Evolutionary conservation across 2,329 filamentous ascomycete genomes (phyloP).

Genomic region (Aspergillus costaricaensis): DNA sequence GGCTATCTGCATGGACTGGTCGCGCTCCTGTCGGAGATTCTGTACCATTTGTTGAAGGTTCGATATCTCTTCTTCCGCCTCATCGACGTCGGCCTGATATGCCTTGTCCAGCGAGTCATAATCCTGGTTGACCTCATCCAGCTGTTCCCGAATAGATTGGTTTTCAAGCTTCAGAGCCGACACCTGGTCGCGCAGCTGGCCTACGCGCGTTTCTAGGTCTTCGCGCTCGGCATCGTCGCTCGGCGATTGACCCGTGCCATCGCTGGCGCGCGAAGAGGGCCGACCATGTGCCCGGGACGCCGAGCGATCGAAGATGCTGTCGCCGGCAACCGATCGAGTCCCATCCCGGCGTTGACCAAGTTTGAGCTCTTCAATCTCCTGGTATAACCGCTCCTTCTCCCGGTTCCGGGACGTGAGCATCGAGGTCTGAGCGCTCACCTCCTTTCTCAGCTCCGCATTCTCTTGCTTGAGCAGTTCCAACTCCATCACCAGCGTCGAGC

Average conservation of each 20-base stretch:
- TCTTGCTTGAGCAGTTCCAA: conserved; percentile 83
- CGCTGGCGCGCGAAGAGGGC: conserved; percentile 73
- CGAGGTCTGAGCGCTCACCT: conserved; percentile 92
- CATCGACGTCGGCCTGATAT: conserved; percentile 79
- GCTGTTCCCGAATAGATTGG: conserved; percentile 80
- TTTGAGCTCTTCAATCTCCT: conserved; percentile 96
- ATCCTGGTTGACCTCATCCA: conserved; percentile 77
- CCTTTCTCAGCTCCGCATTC: conserved; percentile 86
- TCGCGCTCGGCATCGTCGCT: conserved; percentile 78
- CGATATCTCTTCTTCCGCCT: conserved; percentile 76
- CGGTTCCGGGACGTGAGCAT: conserved; percentile 96
- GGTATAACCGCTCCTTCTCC: conserved; percentile 91
- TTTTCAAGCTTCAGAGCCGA: conserved; percentile 86
- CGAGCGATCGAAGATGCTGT: conserved; percentile 92
- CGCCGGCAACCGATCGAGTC: conserved; percentile 65
- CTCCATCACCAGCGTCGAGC: conserved; percentile 77
- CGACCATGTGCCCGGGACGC: conserved; percentile 79
- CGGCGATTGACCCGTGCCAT: conserved; percentile 64
- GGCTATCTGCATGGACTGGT: conserved; percentile 77
- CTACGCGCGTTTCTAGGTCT: conserved; percentile 80
- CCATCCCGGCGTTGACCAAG: conserved; percentile 73
- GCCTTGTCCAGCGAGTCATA: conserved; percentile 72
- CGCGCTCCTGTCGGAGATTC: conserved; percentile 76
- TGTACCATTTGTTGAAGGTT: conserved; percentile 77
- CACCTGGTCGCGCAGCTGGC: conserved; percentile 80